Conservation (phyloP, 306 rosid species). For the Pyrus pyrifolia region DNA sequence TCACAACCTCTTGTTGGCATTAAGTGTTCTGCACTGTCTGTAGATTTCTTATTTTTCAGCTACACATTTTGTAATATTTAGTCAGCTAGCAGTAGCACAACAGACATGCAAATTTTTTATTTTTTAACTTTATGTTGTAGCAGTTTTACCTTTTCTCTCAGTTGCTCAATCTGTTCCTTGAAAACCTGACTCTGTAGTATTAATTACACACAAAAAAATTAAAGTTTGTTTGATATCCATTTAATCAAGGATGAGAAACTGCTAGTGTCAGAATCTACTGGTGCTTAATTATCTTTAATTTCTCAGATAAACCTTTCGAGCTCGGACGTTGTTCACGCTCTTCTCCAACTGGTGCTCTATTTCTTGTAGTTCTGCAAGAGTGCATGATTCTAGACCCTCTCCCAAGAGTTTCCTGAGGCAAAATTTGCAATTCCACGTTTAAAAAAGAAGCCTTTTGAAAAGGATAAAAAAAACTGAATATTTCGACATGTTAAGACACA, state of each 20-base stretch:
- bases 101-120: not conserved
- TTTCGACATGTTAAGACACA: not conserved
- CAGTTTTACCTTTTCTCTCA: constrained; percentile 57
- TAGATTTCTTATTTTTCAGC: not conserved
- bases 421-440: constrained; percentile 4
- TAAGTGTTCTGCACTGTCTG: not conserved
- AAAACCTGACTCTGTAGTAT: constrained; percentile 50
- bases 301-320: constrained; percentile 49
- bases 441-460: not conserved
- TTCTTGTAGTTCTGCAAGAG: constrained; percentile 56
- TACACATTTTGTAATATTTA: not conserved
- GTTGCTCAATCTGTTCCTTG: constrained; percentile 45
- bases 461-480: not conserved
- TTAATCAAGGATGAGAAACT: not conserved
- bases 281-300: not conserved
- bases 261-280: not conserved
- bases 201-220: not conserved
- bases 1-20: not conserved
- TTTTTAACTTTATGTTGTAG: not conserved
- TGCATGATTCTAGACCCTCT: constrained; percentile 53
- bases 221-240: not conserved
- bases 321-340: constrained; percentile 47
- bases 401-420: constrained; percentile 59
- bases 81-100: not conserved
- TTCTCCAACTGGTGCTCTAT: constrained; percentile 62